Evolutionary conservation across 805 yeast species (phyloP), one percentile per base, ranked within the genome.

Genomic region (Blastobotrys americana): DNA sequence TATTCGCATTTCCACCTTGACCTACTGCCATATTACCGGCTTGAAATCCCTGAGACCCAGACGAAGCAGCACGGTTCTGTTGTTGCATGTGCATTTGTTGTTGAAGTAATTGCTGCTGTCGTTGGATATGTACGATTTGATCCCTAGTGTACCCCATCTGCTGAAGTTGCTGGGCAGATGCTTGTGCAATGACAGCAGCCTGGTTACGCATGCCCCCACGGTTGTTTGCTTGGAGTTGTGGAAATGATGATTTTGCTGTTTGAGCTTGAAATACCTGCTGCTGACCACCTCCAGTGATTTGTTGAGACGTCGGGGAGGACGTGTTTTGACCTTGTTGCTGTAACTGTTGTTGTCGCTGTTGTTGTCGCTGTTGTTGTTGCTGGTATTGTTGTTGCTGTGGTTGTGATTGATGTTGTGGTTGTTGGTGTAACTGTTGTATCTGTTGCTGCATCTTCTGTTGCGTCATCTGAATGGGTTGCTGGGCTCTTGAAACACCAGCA

Each of bases 181-280:
- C 36, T 13, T 20, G 28, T 27, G 25, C 35, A 27, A 17, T 35
- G 17, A 37, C 16, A 15, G 37, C 37, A 36, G 45, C 27, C 16
- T 21, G 27, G 31, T 25, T 25, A 25, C 31, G 31, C 20, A 42
- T 42, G 4, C 42, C 8, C n/a, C 33, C 20, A 25, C 42, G 42
- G 15, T 15, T 22, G 31, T 21, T 39, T 34, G 40, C 16, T n/a
- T 17, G 43, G 27, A 38, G 5, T 19, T 38, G 34, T 4, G 28
- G 34, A n/a, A 22, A 38, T 6, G 25, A 10, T 43, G 27, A 27
- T 5, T 39, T 9, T 4, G 18, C n/a, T 39, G 22, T 35, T 33
- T 55, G 47, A 39, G 56, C 58, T 34, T 59, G 63, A 37, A 58
- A 66, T 4, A 52, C 51, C 36, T 53, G 46, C 5, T 52, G 52